Conservation (phyloP, 1,284 basidiomycete genomes). For the Meripilus lineatus region DNA sequence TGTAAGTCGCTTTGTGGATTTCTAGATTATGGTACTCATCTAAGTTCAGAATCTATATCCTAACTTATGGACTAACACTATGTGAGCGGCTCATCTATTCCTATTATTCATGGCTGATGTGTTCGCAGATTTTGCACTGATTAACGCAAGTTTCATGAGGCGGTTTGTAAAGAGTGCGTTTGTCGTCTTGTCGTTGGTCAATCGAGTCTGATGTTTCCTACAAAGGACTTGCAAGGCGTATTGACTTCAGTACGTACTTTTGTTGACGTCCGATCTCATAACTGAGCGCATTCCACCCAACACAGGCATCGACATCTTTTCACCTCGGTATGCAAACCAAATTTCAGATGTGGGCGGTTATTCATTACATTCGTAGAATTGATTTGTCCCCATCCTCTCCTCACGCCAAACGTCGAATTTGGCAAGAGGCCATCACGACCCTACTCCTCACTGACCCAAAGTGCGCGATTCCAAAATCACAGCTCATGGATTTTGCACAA, state of each 20-base stretch:
- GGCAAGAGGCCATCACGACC: conserved; percentile 76
- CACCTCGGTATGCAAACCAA: conserved; percentile 46
- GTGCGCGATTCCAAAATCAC: conserved; percentile 57
- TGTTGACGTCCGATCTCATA: too few relatives aligned
- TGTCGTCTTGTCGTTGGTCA: conserved; percentile 10
- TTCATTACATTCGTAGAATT: conserved; percentile 35
- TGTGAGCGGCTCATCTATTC: conserved; percentile 37
- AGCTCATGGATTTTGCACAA: conserved; percentile 59
- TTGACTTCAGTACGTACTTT: conserved; percentile 65
- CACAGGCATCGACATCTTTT: conserved; percentile 73
- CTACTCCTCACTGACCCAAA: conserved; percentile 59
- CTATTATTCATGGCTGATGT: conserved; percentile 5
- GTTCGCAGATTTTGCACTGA: conserved; percentile 57
- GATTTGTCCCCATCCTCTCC: conserved; percentile 57
- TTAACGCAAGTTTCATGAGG: conserved; percentile 47
- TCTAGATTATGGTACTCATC: conserved; percentile 1
- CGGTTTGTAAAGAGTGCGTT: conserved; percentile 53
- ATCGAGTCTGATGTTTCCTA: conserved; percentile 6
- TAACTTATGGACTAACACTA: conserved; percentile 63
- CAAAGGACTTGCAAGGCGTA: conserved; percentile 51
- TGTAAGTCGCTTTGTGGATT: conserved; percentile 35
- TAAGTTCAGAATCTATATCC: conserved; percentile 49
- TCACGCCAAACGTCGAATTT: conserved; percentile 72
- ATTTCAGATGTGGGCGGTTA: background rate
- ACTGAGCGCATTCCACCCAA: background rate